These are phyloP conservation scores for Cornus florida DNA, from an alignment of 148 eudicot genomes.

Conservation along the genomic window DNA sequence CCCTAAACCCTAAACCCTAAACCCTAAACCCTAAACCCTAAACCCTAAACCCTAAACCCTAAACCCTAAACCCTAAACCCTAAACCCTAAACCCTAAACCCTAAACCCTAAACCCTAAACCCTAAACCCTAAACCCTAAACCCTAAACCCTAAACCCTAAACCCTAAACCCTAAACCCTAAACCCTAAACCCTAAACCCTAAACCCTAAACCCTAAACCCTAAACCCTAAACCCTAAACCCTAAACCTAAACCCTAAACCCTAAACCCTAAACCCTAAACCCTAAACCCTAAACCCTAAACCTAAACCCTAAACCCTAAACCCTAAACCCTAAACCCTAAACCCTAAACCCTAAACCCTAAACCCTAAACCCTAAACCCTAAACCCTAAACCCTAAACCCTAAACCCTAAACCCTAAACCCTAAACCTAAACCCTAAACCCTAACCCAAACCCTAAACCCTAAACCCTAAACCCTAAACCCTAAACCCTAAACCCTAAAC, in stretches of 20 bases:
- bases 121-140: no score
- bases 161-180: no score
- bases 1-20: no score
- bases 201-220: background rate
- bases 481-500: constrained; percentile 4
- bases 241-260: background rate
- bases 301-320: constrained; percentile 2
- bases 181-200: no score
- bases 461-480: background rate
- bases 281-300: constrained; percentile 4
- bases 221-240: constrained; percentile 4
- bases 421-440: constrained; percentile 4
- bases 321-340: constrained; percentile 4
- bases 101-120: no score
- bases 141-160: no score
- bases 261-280: constrained; percentile 4
- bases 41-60: no score
- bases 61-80: no score
- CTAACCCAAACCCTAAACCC: constrained; percentile 3
- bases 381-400: constrained; percentile 5
- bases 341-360: constrained; percentile 5
- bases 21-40: no score
- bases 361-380: constrained; percentile 5
- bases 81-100: no score
- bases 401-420: background rate